Base-by-base conservation (phyloP, 169 alveolate species). In the Plasmodium coatneyi region DNA sequence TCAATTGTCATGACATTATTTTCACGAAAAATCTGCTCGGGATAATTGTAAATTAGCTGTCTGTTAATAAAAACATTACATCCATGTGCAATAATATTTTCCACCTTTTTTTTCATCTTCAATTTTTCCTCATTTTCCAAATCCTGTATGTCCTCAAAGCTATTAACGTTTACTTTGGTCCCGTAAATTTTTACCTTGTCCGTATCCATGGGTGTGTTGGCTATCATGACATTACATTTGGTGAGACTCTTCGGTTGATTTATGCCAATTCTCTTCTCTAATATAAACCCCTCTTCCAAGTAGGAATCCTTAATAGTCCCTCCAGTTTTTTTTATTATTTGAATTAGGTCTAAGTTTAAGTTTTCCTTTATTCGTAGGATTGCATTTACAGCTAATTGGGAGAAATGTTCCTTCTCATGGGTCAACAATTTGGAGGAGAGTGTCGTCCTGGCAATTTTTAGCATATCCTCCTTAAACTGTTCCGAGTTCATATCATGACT, bases 141-240 rank as follows among this genome's bases (percentile, higher is more conserved):
- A 82, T 98, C 99, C 39, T 99, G 99, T n/a, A 99, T 99, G 89
- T 99, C 99, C 80, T 98, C 99, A 96, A 99, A 98, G 28, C 99
- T 98, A 94, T 99, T 99, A 22, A 98, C 99, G 92, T 98, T 98
- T 39, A 99, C 99, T 92, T 99, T 98, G 5, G 99, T 99, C 1
- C 99, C 99, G 95, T 98, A 99, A 41, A 99, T 99, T 97, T 99
- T 99, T 87, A 99, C 98, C 96, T 99, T 99, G 96, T 99, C 99
- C 60, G 99, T 98, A 97, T 99, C 99, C 99, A 99, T 99, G 12
- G 99, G 99, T 52, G 99, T 98, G 96, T 99, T 99, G 2, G 99
- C 99, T 82, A 99, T 99, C 96, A 99, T 91, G 56, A 98, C 97
- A 89, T 96, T 97, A 96, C 98, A 96, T 92, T 98, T 97, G 41